phyloP scores from a whole-genome alignment of 202 grass and related monocot species.

The Setaria viridis region DNA sequence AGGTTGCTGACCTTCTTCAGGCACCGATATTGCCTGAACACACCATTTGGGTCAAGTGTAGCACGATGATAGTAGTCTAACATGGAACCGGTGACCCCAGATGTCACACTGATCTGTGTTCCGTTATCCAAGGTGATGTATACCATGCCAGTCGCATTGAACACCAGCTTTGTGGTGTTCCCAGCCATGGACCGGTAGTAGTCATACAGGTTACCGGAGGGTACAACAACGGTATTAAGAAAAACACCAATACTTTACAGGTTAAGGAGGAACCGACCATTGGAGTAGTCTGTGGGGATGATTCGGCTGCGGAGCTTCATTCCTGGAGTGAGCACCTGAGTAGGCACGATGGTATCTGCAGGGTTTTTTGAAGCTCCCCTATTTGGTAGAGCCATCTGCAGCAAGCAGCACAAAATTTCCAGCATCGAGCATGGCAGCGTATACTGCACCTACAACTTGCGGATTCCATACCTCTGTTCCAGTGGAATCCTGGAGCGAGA shows the following conservation, averaged over 20 bases:
- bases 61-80: slow-evolving; percentile 63
- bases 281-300: slow-evolving; percentile 44
- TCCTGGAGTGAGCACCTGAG: slow-evolving; percentile 43
- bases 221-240: slow-evolving; percentile 32
- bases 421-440: slow-evolving; percentile 56
- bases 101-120: slow-evolving; percentile 15
- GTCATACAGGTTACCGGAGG: slow-evolving; percentile 26
- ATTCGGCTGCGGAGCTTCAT: slow-evolving; percentile 47
- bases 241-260: slow-evolving; percentile 35
- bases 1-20: slow-evolving; percentile 21
- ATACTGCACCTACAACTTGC: slow-evolving; percentile 9
- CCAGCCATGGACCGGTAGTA: slow-evolving; percentile 36
- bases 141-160: slow-evolving; percentile 49
- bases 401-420: slow-evolving; percentile 57
- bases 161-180: slow-evolving; percentile 50
- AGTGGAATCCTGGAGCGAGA: slow-evolving; percentile 53
- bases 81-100: background rate
- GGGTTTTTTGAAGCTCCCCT: slow-evolving; percentile 54
- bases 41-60: slow-evolving; percentile 61
- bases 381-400: slow-evolving; percentile 36
- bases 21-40: slow-evolving; percentile 63
- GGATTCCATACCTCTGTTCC: slow-evolving; percentile 49
- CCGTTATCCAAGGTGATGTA: slow-evolving; percentile 25
- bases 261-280: slow-evolving; percentile 53
- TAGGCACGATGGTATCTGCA: slow-evolving; percentile 63